Base-by-base conservation (phyloP, 129 eudicot species). In the Ambrosia artemisiifolia region DNA sequence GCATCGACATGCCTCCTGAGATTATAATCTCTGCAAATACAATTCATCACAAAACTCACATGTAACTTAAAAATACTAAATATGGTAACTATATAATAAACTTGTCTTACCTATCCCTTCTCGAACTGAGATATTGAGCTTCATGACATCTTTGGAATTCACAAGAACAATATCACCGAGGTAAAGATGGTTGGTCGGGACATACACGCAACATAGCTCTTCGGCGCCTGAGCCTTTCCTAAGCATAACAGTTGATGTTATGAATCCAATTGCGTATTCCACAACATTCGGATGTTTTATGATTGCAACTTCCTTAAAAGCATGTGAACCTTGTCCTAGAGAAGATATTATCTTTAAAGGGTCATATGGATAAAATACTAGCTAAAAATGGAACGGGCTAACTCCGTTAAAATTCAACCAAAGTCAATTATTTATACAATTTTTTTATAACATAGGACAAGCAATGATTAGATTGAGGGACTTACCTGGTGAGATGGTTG, bases 181-280 rank as follows among this genome's bases (percentile, higher is more conserved):
- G 72, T 91, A 91, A 4, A 91, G 89, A 75, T 91, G 95, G 78
- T 91, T 91, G n/a, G 95, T 87, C 34, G 97, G 97, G 63, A 91
- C 84, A 78, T 91, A 91, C 51, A 87, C 95, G 49, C 89, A 83
- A 68, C 81, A 85, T 61, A 91, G 86, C 75, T 87, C 97, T 80
- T 91, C 97, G 5, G 76, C 61, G 3, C 96, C 91, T 18, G 81
- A 18, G 72, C 47, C 70, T 61, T 83, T 83, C 19, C 75, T 85
- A n/a, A 89, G 89, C 64, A 85, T 80, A 28, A 89, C 83, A 24
- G 86, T 81, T 18, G 96, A 84, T 47, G 96, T 89, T 67, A 88
- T 86, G 70, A 88, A 88, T 38, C 88, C 96, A 53, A 88, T 65
- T 30, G 91, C 90, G 68, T 88, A 85, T 71, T 88, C 95, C 11